Conservation (phyloP, 2,329 filamentous ascomycete species). For the Botrytis tulipae region DNA sequence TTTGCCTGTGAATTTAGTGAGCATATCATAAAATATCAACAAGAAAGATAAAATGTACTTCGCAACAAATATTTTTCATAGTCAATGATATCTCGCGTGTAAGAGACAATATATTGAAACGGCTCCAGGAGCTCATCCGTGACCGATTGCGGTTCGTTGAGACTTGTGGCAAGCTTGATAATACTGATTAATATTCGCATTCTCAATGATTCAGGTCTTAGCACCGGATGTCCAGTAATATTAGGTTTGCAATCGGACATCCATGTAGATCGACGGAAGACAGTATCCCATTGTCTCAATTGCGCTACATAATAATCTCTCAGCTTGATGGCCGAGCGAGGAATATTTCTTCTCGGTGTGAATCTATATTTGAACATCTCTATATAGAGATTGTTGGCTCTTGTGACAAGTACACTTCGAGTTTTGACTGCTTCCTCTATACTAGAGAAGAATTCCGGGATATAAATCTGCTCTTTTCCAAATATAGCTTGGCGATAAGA, state of each 20-base stretch:
- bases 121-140: slow-evolving; percentile 5
- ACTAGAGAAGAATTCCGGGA: slow-evolving; percentile 40
- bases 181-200: neutral
- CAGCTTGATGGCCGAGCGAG: slow-evolving; percentile 8
- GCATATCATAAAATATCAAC: neutral
- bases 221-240: neutral
- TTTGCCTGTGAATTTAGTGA: neutral
- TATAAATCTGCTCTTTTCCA: neutral
- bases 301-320: slow-evolving; percentile 14
- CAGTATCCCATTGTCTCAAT: slow-evolving; percentile 13
- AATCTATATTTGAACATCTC: slow-evolving; percentile 24
- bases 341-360: slow-evolving; percentile 39
- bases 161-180: slow-evolving; percentile 16
- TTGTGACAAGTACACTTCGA: slow-evolving; percentile 37
- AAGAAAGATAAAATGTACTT: neutral
- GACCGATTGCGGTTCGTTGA: slow-evolving; percentile 10
- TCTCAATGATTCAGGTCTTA: slow-evolving; percentile 11
- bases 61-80: neutral
- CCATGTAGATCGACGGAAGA: slow-evolving; percentile 7
- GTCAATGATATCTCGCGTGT: slow-evolving; percentile 10
- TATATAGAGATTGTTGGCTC: slow-evolving; percentile 42
- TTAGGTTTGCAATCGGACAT: neutral
- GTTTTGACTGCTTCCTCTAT: slow-evolving; percentile 33
- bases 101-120: slow-evolving; percentile 13
- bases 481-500: slow-evolving; percentile 49